A percentile compares a stretch with the other conserved stretches of the same genome.
These are phyloP conservation scores for Suillus variegatus DNA, from an alignment of 768 basidiomycete genomes.

Conservation along the genomic window DNA sequence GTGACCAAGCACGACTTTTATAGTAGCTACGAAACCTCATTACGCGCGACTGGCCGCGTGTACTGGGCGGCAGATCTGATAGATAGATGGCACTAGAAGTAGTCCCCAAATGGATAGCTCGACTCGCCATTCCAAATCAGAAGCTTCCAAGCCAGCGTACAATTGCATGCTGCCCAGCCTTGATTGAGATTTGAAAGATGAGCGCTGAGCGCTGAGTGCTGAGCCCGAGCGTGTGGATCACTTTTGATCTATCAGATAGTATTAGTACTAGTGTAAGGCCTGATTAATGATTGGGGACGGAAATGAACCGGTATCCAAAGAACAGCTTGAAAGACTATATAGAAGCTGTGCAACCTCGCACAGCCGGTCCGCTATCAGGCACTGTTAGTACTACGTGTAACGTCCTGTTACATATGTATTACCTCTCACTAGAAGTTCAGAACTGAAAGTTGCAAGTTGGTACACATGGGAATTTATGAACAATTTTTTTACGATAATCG, in stretches of 20 bases:
- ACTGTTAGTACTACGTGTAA: too few species aligned
- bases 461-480: too few species aligned
- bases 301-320: too few species aligned
- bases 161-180: background rate
- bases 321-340: slow-evolving; percentile 38
- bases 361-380: slow-evolving; percentile 18
- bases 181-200: background rate
- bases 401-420: too few species aligned
- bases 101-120: too few species aligned
- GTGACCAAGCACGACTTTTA: background rate
- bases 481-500: too few species aligned
- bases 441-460: too few species aligned
- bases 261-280: too few species aligned
- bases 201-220: background rate
- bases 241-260: background rate
- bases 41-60: background rate
- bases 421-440: too few species aligned
- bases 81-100: background rate
- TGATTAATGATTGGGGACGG: too few species aligned
- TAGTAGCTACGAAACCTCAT: background rate
- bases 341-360: slow-evolving; percentile 50
- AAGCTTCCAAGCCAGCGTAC: too few species aligned
- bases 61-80: background rate
- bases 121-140: too few species aligned
- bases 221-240: background rate